A percentile compares a stretch with the other conserved stretches of the same genome.
These are phyloP conservation scores for Euphorbia pulcherrima DNA, from an alignment of 345 rosid genomes.

Conservation along the genomic window DNA sequence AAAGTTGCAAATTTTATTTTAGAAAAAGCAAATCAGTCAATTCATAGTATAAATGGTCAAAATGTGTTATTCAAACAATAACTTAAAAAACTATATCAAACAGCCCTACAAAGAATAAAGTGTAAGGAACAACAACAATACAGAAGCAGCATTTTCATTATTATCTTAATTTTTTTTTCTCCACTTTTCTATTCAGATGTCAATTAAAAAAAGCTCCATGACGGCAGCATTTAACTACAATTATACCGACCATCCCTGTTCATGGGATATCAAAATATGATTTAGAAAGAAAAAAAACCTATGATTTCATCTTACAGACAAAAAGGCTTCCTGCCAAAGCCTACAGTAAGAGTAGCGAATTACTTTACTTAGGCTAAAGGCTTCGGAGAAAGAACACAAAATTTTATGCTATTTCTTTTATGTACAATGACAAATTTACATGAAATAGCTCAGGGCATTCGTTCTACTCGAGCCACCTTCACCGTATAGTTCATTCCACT, in stretches of 20 bases:
- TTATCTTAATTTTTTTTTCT: constrained; percentile 8
- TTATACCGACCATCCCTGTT: constrained; percentile 29
- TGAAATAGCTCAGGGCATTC: constrained; percentile 75
- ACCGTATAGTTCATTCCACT: constrained; percentile 87
- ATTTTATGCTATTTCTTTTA: constrained; percentile 27
- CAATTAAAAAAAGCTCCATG: constrained; percentile 12
- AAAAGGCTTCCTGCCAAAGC: constrained; percentile 29
- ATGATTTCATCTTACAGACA: constrained; percentile 40
- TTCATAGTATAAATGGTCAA: too few relatives aligned
- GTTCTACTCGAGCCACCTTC: constrained; percentile 87
- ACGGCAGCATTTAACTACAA: constrained; percentile 2
- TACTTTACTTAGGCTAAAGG: constrained; percentile 32
- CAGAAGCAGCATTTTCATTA: constrained; percentile 31
- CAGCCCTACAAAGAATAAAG: constrained; percentile 19
- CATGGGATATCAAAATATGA: constrained; percentile 22
- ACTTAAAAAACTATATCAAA: too few relatives aligned
- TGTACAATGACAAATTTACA: constrained; percentile 51
- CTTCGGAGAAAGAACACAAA: constrained; percentile 20
- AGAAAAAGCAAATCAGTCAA: too few relatives aligned
- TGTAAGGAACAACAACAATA: neutral
- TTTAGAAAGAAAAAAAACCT: constrained; percentile 33
- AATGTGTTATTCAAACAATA: too few relatives aligned
- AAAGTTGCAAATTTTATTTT: too few relatives aligned
- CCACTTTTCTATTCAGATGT: constrained; percentile 13
- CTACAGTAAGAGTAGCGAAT: constrained; percentile 18